Evolutionary conservation across 345 rosid genomes (phyloP).

Genomic region (Dovyalis caffra): DNA sequence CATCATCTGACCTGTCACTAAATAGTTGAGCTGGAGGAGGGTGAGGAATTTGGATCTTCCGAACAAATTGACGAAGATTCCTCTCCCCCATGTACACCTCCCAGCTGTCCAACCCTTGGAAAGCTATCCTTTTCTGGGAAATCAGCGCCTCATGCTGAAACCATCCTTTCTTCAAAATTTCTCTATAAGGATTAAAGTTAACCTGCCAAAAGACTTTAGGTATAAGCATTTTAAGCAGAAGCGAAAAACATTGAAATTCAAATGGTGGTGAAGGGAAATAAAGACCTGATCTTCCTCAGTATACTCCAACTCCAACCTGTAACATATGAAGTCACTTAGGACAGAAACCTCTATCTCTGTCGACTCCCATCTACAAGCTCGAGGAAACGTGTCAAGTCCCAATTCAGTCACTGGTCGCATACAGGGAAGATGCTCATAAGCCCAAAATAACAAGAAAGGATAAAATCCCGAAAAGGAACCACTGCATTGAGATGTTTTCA

Average conservation of each 20-base stretch:
- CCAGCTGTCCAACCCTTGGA: background rate
- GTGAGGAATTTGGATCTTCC: background rate
- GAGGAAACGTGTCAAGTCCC: too few relatives aligned
- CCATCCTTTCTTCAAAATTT: background rate
- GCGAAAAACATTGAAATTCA: background rate
- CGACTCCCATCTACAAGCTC: background rate
- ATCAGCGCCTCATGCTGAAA: background rate
- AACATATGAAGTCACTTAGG: background rate
- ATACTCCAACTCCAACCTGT: slow-evolving; percentile 7
- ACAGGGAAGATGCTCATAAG: too few relatives aligned
- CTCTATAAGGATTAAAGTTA: too few relatives aligned
- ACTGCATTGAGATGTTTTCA: too few relatives aligned
- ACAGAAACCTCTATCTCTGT: background rate
- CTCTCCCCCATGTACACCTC: slow-evolving; percentile 8
- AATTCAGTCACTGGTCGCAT: too few relatives aligned
- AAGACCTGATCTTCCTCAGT: background rate
- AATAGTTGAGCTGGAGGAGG: background rate
- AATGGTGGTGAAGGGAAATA: background rate
- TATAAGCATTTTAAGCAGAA: background rate
- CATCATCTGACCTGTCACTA: too few relatives aligned
- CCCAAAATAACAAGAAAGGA: too few relatives aligned
- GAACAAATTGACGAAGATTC: slow-evolving; percentile 1
- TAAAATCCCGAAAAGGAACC: too few relatives aligned
- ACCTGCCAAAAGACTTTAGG: too few relatives aligned
- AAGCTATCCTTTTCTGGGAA: slow-evolving; percentile 1